Conservation (phyloP, 2,329 filamentous ascomycete genomes). For the Xylaria digitata region DNA sequence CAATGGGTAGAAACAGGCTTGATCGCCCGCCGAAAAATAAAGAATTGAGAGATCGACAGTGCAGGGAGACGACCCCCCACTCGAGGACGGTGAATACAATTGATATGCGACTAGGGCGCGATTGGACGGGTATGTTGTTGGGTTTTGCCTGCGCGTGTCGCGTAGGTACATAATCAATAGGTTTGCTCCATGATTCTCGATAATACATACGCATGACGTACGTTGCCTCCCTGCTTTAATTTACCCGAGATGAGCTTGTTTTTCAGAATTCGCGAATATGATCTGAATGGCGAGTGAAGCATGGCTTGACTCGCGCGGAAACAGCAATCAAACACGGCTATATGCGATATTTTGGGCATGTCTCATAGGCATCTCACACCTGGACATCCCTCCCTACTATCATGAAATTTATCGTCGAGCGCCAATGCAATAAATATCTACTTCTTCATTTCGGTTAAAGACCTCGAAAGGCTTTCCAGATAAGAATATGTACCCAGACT, state of each 20-base stretch:
- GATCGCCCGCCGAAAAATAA: neutral
- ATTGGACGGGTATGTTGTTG: neutral
- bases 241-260: constrained; percentile 23
- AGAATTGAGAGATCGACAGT: constrained; percentile 4
- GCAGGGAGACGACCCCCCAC: constrained; percentile 13
- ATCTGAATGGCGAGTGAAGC: neutral
- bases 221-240: constrained; percentile 17
- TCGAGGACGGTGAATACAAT: neutral
- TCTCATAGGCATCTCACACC: too few relatives aligned
- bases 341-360: neutral
- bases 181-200: neutral
- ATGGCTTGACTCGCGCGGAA: neutral
- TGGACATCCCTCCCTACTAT: too few relatives aligned
- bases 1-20: neutral
- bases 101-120: neutral
- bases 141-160: constrained; percentile 6
- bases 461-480: neutral
- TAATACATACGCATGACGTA: constrained; percentile 12
- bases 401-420: too few relatives aligned
- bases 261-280: neutral
- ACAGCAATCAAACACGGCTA: constrained; percentile 25
- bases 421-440: too few relatives aligned
- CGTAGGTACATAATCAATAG: neutral
- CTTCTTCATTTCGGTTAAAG: too few relatives aligned
- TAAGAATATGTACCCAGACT: neutral